Evolutionary conservation across 345 rosid genomes (phyloP).

Genomic region (Viola odorata): DNA sequence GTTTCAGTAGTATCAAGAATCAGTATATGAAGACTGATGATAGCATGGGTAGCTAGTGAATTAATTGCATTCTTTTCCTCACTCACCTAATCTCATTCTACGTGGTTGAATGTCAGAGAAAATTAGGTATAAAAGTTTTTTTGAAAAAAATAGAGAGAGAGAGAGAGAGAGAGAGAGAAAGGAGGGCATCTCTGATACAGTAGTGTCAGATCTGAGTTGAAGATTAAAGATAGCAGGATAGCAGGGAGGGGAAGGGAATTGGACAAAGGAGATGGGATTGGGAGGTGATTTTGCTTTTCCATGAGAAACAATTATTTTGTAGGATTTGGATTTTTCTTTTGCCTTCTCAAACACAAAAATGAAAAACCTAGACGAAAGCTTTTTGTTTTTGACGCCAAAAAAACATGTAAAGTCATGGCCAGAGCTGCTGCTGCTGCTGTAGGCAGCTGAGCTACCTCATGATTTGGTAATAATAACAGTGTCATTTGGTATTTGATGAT

Average conservation of each 20-base stretch:
- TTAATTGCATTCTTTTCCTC: too few relatives aligned
- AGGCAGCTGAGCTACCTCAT: not conserved
- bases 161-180: too few relatives aligned
- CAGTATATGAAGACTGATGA: too few relatives aligned
- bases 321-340: conserved; percentile 12
- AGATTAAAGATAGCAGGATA: not conserved
- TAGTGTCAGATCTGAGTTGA: not conserved
- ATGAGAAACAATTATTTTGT: conserved; percentile 4
- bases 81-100: too few relatives aligned
- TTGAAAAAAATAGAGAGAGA: too few relatives aligned
- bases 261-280: too few relatives aligned
- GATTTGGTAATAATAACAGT: conserved; percentile 7
- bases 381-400: not conserved
- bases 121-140: too few relatives aligned
- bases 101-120: too few relatives aligned
- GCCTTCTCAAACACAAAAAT: conserved; percentile 23
- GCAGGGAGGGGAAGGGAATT: too few relatives aligned
- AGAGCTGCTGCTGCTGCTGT: not conserved
- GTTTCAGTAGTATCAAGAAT: too few relatives aligned
- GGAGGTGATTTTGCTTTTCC: conserved; percentile 7
- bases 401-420: not conserved
- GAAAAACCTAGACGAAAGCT: conserved; percentile 13
- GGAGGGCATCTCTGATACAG: too few relatives aligned
- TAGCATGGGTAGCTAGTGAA: too few relatives aligned
- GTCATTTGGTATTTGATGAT: not conserved